phyloP scores from a whole-genome alignment of 73 alveolate species.

The Vitrella brassicaformis region DNA sequence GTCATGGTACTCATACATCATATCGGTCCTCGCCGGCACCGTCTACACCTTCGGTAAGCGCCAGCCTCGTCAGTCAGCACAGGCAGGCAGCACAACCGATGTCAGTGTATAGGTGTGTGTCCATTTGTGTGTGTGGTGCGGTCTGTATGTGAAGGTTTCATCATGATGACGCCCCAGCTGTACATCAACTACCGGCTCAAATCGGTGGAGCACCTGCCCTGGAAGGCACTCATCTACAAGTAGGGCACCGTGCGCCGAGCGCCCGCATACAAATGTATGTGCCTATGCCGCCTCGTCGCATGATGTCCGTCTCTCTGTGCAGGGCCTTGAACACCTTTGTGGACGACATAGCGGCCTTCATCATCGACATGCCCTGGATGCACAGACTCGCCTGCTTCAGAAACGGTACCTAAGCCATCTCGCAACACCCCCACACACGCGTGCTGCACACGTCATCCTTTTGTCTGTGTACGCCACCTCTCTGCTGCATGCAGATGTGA shows the following conservation, averaged over 20 bases:
- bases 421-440: too few species aligned
- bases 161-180: slow-evolving; percentile 93
- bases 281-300: too few species aligned
- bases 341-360: slow-evolving; percentile 93
- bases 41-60: slow-evolving; percentile 72
- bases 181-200: slow-evolving; percentile 90
- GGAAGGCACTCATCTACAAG: slow-evolving; percentile 86
- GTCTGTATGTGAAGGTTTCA: slow-evolving; percentile 58
- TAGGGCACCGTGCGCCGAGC: slow-evolving; percentile 6
- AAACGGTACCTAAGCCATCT: too few species aligned
- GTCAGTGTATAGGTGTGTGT: too few species aligned
- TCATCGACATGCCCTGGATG: slow-evolving; percentile 36
- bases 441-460: too few species aligned
- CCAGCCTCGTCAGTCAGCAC: too few species aligned
- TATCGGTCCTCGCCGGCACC: slow-evolving; percentile 66
- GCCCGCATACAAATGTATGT: too few species aligned
- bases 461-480: too few species aligned
- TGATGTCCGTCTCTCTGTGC: too few species aligned
- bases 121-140: background rate
- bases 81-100: too few species aligned
- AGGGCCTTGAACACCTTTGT: slow-evolving; percentile 90
- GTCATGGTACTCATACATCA: slow-evolving; percentile 69
- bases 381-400: too few species aligned
- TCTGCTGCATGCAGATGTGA: too few species aligned
- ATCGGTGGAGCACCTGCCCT: slow-evolving; percentile 97